Base-by-base conservation (phyloP, 768 basidiomycete genomes). In the Tulasnella sp. region DNA sequence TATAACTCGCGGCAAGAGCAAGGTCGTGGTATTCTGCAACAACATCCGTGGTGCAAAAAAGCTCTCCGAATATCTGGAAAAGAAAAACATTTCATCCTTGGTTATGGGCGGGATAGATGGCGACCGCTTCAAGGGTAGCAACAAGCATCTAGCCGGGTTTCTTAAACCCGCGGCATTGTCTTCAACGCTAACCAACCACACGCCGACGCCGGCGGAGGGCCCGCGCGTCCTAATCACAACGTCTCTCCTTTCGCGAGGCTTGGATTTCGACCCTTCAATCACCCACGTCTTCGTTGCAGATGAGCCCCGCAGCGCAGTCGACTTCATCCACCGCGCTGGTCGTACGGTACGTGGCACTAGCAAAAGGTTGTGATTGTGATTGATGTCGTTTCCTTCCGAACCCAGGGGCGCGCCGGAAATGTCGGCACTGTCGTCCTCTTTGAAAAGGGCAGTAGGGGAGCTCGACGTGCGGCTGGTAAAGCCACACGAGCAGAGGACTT, bases 321-420 rank as follows among this genome's bases (percentile, higher is more conserved):
- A 96, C 68, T 93, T 94, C 67, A 67, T 96, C 59, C 92, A 96
- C 69, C 81, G 92, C 3, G 92, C 92, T 0, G 92, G 92, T 14
- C 72, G 92, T 45, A 77, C 85, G 0, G 90, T 82, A 2, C 72
- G 90, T 29, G 88, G 3, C 49, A 63, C 32, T 36, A 32, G 19
- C 68, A 69, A 2, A 61, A 64, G 21, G 66, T 71, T 3, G 62
- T 66, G 32, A 61, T 69, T 34, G 49, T 53, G 19, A 43, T 23
- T 29, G 7, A 27, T 14, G 25, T 23, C 23, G 12, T 6, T 41
- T 39, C 8, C 9, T 3, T 31, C 3, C n/a, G 23, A 43, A 15
- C 7, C 6, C 19, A 42, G 54, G 60, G 60, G 8, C 59, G 61
- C 12, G 52, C 45, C 3, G 86, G 86, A 0, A 67, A 75, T 65